Evolutionary conservation across 441 rosid genomes (phyloP).

Genomic region (Erysimum cheiri): DNA sequence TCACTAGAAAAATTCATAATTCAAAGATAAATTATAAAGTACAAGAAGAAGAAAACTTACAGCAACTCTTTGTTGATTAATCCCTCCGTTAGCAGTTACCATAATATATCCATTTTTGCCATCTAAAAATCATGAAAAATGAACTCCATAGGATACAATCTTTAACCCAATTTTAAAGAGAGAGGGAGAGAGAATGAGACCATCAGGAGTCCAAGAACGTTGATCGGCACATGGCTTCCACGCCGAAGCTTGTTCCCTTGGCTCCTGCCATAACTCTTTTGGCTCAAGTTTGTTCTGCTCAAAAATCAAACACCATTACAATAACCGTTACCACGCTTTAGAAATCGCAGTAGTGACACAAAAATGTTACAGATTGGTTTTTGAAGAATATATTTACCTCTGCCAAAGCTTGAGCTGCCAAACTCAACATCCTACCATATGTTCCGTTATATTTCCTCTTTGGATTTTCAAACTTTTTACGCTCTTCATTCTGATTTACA

Average conservation of each 20-base stretch:
- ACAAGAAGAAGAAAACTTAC: constrained; percentile 56
- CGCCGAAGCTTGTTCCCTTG: constrained; percentile 69
- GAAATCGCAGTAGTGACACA: constrained; percentile 32
- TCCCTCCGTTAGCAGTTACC: constrained; percentile 97
- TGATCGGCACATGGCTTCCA: constrained; percentile 95
- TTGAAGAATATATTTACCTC: constrained; percentile 61
- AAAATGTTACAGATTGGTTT: not conserved
- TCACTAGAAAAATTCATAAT: not conserved
- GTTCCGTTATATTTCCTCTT: constrained; percentile 57
- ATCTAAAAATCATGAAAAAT: constrained; percentile 43
- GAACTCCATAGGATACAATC: not conserved
- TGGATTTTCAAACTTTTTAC: constrained; percentile 51
- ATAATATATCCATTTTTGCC: constrained; percentile 86
- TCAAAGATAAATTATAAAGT: not conserved
- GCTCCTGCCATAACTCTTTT: constrained; percentile 92
- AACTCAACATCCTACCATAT: constrained; percentile 80
- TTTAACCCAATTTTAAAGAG: not conserved
- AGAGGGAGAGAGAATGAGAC: constrained; percentile 47
- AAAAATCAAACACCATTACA: constrained; percentile 32
- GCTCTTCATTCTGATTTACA: constrained; percentile 48
- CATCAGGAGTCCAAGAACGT: constrained; percentile 70
- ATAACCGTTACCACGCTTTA: not conserved
- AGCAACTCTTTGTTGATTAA: constrained; percentile 97
- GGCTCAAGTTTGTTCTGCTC: constrained; percentile 88
- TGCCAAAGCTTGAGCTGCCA: constrained; percentile 91